Percentiles rank a stretch among this genome's conserved stretches.
These are phyloP conservation scores for Tuber brumale DNA, from an alignment of 495 filamentous ascomycete species.

Conservation along the genomic window DNA sequence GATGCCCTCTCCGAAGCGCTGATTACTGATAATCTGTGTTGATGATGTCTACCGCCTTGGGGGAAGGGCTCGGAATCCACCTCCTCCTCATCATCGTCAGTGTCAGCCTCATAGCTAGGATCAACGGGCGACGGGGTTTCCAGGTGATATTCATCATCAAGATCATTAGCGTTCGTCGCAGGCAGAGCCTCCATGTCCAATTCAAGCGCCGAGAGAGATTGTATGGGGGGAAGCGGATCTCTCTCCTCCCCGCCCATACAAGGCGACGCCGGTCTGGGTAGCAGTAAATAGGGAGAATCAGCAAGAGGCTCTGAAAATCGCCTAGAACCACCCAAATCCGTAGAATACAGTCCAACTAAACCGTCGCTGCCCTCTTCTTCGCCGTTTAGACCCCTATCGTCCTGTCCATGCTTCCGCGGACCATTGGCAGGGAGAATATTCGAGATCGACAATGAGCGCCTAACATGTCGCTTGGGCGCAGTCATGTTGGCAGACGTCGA, in stretches of 20 bases:
- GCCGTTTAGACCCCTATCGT: constrained; percentile 13
- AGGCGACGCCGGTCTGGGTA: constrained; percentile 27
- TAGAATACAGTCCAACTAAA: constrained; percentile 23
- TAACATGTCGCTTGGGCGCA: constrained; percentile 23
- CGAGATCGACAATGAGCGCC: constrained; percentile 37
- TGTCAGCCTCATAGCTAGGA: constrained; percentile 15
- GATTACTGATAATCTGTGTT: constrained; percentile 43
- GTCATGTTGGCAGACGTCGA: constrained; percentile 12
- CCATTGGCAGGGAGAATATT: constrained; percentile 22
- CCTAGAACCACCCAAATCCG: constrained; percentile 27
- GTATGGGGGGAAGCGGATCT: constrained; percentile 29
- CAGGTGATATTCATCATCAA: constrained; percentile 20
- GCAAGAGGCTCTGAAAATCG: constrained; percentile 27
- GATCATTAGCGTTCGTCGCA: constrained; percentile 14
- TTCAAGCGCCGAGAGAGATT: constrained; percentile 29
- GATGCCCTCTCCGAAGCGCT: constrained; percentile 67
- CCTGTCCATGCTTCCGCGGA: constrained; percentile 9
- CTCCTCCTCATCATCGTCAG: constrained; percentile 22
- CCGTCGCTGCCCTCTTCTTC: constrained; percentile 19
- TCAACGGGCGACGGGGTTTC: constrained; percentile 23
- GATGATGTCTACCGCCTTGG: constrained; percentile 15
- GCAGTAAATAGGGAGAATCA: constrained; percentile 15
- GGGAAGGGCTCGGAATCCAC: constrained; percentile 18
- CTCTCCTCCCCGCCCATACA: not conserved
- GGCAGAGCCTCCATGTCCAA: constrained; percentile 23